phyloP scores from a whole-genome alignment of 1,284 basidiomycete genomes.

The Malassezia cuniculi region DNA sequence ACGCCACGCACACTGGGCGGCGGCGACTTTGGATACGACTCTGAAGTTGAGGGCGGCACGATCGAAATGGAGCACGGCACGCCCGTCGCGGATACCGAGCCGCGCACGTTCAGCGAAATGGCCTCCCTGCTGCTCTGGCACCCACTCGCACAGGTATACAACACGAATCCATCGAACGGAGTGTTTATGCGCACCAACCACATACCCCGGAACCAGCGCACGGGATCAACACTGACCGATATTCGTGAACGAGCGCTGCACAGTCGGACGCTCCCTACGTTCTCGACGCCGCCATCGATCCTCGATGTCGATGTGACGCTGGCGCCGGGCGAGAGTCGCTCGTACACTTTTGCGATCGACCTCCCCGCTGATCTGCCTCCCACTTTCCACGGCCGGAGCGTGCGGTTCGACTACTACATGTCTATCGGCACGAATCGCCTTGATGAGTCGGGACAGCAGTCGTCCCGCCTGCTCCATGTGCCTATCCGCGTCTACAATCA shows the following conservation, averaged over 20 bases:
- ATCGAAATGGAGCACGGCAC: conserved; percentile 13
- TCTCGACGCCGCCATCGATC: conserved; percentile 68
- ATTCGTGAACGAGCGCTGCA: conserved; percentile 36
- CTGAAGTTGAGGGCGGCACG: conserved; percentile 10
- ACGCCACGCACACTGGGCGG: conserved; percentile 28
- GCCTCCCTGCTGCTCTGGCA: conserved; percentile 7
- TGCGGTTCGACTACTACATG: conserved; percentile 78
- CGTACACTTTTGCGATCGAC: conserved; percentile 48
- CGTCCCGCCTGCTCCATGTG: conserved; percentile 68
- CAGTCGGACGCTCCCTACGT: conserved; percentile 57
- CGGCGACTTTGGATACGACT: conserved; percentile 27
- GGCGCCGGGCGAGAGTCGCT: conserved; percentile 64
- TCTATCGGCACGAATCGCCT: conserved; percentile 67
- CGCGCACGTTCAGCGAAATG: conserved; percentile 8
- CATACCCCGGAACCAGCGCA: conserved; percentile 32
- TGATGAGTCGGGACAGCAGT: conserved; percentile 42
- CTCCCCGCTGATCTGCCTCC: conserved; percentile 64
- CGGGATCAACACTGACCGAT: conserved; percentile 55
- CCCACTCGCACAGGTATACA: neutral
- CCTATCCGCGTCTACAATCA: conserved; percentile 76
- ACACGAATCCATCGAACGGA: neutral
- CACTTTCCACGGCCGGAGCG: conserved; percentile 67
- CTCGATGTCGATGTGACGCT: conserved; percentile 67
- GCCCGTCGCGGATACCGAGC: neutral
- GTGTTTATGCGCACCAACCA: neutral